Percentiles rank a stretch among this genome's conserved stretches.
phyloP scores from a whole-genome alignment of 306 rosid genomes.

The Corylus avellana region DNA sequence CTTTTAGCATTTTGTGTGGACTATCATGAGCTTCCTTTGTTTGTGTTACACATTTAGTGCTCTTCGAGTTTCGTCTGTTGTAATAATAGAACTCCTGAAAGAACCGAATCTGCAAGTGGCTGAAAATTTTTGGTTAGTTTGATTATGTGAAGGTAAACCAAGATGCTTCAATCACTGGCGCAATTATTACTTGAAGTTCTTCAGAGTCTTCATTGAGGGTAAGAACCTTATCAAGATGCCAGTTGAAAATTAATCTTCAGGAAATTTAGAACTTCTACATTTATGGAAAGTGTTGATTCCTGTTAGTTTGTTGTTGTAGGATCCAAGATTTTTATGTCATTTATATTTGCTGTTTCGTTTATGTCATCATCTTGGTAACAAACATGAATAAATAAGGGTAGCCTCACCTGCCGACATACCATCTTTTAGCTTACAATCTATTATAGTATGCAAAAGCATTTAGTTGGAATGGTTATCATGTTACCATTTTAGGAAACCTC shows the following conservation, averaged over 20 bases:
- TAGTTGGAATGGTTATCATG: background rate
- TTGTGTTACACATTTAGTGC: background rate
- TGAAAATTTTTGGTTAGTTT: background rate
- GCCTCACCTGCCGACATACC: background rate
- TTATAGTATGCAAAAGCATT: background rate
- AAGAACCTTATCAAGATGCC: background rate
- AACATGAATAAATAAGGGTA: background rate
- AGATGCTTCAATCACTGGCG: background rate
- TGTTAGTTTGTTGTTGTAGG: background rate
- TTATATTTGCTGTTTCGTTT: background rate
- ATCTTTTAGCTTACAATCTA: background rate
- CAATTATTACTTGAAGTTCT: background rate
- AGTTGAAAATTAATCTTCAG: background rate
- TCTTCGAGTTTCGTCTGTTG: background rate
- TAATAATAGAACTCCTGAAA: background rate
- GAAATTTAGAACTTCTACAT: background rate
- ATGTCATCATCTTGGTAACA: background rate
- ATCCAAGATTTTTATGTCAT: background rate
- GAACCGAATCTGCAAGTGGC: background rate
- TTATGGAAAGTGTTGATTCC: background rate
- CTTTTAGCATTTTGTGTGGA: background rate
- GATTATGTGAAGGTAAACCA: slow-evolving; percentile 3
- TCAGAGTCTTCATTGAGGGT: background rate
- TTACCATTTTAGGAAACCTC: background rate
- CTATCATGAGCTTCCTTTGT: background rate